Base-by-base conservation (phyloP, 495 filamentous ascomycete species). In the Antarctomyces pellizariae region DNA sequence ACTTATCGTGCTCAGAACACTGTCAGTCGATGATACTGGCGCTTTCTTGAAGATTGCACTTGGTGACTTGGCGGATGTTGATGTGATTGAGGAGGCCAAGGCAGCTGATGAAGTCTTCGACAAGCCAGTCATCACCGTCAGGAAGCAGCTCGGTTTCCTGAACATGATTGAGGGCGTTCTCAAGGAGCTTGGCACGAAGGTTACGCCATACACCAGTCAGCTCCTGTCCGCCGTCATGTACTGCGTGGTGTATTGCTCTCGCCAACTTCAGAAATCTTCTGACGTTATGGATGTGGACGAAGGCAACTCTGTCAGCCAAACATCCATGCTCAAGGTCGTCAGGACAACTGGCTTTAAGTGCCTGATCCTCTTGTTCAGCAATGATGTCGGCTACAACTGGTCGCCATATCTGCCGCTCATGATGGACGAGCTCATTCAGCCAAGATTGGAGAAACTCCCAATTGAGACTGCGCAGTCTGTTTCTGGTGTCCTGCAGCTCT, bases 91-190 rank as follows among this genome's bases (percentile, higher is more conserved):
- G 18, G 51, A 64, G 22, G 45, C 50, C 0, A 38, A 32, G 1
- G 7, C 55, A 5, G 30, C 62, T 1, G 53, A 72, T 14, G 46
- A 59, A 16, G 32, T 52, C 0, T 56, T 82, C 26, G 38, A 50
- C 2, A 40, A 47, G 8, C 65, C 72, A 24, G 25, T 66, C 1
- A 41, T 77, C 2, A 64, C 58, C 13, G 50, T 56, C 9, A 64
- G 82, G 34, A 83, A 80, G 49, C 84, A 92, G 40, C 53, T 80
- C 28, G 86, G 86, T 45, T 54, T 92, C 35, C 44, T 91, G 22
- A 82, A 82, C 41, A 84, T 95, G 77, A 56, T 86, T 22, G 71
- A 82, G 28, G 69, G 79, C n/a, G 62, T 95, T 42, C 66, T 92
- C 34, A 69, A 71, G 13, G 75, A 80, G 16, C 59, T 93, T 13